Base-by-base conservation (phyloP, 495 filamentous ascomycete genomes). In the Delitschia confertaspora region DNA sequence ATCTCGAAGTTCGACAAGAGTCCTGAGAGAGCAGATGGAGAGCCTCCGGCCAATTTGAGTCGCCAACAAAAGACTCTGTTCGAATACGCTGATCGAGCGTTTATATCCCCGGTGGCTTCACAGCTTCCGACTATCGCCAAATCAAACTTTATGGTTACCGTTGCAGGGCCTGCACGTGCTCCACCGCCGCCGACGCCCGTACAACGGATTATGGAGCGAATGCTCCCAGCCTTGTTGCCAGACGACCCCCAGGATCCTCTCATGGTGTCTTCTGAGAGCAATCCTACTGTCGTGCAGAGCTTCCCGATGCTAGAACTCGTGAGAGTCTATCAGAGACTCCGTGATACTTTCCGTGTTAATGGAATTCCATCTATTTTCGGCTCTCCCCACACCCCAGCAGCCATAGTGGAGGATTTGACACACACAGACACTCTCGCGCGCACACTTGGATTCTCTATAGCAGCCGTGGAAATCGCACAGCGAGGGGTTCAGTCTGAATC, bases 391-490 rank as follows among this genome's bases (percentile, higher is more conserved):
- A 57, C 62, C 1, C 52, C 50, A 40, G 57, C 51, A 33, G 33
- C 31, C 5, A 17, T 33, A 5, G 29, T 53, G 3, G 69, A 76
- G 27, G 71, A 76, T 23, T 59, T 88, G 26, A 66, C 71, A 3
- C 68, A 74, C 27, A 80, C 75, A 6, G 82, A 88, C 51, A 75
- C 76, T 0, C 58, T 96, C 30, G 79, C 84, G 24, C 70, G 69
- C 34, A 74, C 79, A 30, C 78, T 96, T 13, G 91, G 87, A 0
- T 85, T 74, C 62, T 87, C 89, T n/a, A 88, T 99, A 37, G 77
- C 89, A 2, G 79, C 86, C 0, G 78, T 83, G 4, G 91, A 99
- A 61, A 95, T 99, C 43, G 78, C 86, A 32, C 89, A 95, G 57
- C 82, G 91, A 38, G 91, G 93, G 10, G 67, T 87, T 1, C 81